Base-by-base conservation (phyloP, 257 asterid genomes). In the Eustoma russellianum region DNA sequence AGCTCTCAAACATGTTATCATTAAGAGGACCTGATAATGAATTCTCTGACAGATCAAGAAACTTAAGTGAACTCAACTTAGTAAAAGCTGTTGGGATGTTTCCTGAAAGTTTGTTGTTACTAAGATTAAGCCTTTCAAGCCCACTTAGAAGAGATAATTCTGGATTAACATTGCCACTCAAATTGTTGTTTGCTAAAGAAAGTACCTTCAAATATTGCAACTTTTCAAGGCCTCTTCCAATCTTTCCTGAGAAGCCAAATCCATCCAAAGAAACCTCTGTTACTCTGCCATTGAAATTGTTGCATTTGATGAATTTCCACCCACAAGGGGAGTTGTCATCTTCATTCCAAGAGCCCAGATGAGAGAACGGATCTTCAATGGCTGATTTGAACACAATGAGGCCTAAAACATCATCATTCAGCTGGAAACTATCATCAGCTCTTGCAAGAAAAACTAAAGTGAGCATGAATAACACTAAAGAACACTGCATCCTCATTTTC, bases 381-480 rank as follows among this genome's bases (percentile, higher is more conserved):
- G 70, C 66, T 24, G 96, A 77, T 58, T 91, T 86, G 83, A 91
- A 82, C 40, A 91, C 98, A 53, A 91, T 75, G 73, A 91, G 96
- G 59, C 95, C 98, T 40, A 86, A 53, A 50, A 91, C 89, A 47
- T 91, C 98, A 65, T 91, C 98, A 74, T 84, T 82, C 2, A 91
- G 79, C 38, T 53, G 82, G 33, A 81, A 73, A 0, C 74, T 41
- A 28, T 75, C 79, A 44, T 56, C 79, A 14, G 44, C 70, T 14
- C 11, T 41, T 52, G 54, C 61, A 3, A 53, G 2, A 2, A 9
- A 59, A 13, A 55, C 49, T 17, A 69, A 52, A 33, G 64, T 15
- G 33, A 77, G 60, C 17, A 68, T 5, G 14, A 55, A 34, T 54
- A 15, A 16, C 43, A 56, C 34, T 17, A 61, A 9, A 35, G 13